Percentiles rank a stretch among this genome's conserved stretches.
Conservation (phyloP, 805 yeast species). For the Candida suzukii region DNA sequence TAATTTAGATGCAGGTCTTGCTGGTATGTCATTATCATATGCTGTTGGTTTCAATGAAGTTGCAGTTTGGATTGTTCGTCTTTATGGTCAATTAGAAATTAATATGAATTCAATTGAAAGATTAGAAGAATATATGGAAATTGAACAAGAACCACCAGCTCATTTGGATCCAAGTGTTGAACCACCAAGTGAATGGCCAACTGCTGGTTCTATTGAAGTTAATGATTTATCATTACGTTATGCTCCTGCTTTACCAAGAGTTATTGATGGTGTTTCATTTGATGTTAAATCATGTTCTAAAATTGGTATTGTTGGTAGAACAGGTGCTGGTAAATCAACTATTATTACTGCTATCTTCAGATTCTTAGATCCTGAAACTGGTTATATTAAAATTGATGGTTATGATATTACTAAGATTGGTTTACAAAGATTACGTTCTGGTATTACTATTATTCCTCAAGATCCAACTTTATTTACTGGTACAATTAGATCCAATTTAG, state of each 20-base stretch:
- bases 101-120: constrained; percentile 97
- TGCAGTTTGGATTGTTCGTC: constrained; percentile 90
- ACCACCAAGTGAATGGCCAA: constrained; percentile 80
- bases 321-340: constrained; percentile 98
- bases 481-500: constrained; percentile 66
- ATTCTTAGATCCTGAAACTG: constrained; percentile 75
- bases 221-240: constrained; percentile 75
- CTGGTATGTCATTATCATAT: constrained; percentile 89
- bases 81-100: constrained; percentile 88
- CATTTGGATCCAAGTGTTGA: constrained; percentile 51
- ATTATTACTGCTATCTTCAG: constrained; percentile 88
- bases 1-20: constrained; percentile 80
- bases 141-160: constrained; percentile 83
- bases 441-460: constrained; percentile 79
- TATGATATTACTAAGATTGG: constrained; percentile 69
- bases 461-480: constrained; percentile 82
- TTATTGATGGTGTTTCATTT: constrained; percentile 81
- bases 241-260: constrained; percentile 87
- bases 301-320: constrained; percentile 94
- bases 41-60: constrained; percentile 84
- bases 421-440: constrained; percentile 61
- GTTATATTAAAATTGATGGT: constrained; percentile 63
- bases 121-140: constrained; percentile 73
- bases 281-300: constrained; percentile 71
- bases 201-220: constrained; percentile 70